Evolutionary conservation across 129 eudicot genomes (phyloP).

Genomic region (Arctium lappa): DNA sequence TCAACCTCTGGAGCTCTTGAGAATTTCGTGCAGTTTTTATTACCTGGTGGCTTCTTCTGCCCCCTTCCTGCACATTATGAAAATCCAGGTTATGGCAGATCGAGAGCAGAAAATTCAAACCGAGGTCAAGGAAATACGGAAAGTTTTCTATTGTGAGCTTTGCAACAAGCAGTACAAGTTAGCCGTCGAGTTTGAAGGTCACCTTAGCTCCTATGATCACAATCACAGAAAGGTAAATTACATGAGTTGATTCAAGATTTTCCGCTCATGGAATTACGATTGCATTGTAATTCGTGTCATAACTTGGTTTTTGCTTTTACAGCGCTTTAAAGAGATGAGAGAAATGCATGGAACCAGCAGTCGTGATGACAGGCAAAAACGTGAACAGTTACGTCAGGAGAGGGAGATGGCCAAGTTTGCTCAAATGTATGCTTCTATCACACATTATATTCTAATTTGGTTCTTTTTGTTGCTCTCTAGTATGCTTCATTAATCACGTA

Average conservation of each 20-base stretch:
- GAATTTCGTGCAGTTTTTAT: slow-evolving; percentile 93
- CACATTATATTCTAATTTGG: not conserved
- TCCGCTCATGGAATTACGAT: not conserved
- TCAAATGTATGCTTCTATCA: slow-evolving; percentile 52
- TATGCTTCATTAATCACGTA: not conserved
- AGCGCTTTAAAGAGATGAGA: slow-evolving; percentile 97
- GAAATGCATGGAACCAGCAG: slow-evolving; percentile 96
- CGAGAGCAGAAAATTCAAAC: slow-evolving; percentile 93
- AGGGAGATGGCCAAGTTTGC: slow-evolving; percentile 93
- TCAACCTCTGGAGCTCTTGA: slow-evolving; percentile 83
- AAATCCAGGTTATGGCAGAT: slow-evolving; percentile 99
- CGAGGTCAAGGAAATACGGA: slow-evolving; percentile 94
- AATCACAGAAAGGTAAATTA: slow-evolving; percentile 82
- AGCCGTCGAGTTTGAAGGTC: slow-evolving; percentile 98
- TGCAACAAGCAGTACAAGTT: slow-evolving; percentile 98
- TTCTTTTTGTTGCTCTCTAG: not conserved
- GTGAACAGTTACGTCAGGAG: slow-evolving; percentile 91
- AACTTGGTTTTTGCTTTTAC: slow-evolving; percentile 10
- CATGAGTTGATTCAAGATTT: not conserved
- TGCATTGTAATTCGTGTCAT: not conserved
- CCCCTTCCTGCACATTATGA: slow-evolving; percentile 96
- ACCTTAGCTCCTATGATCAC: slow-evolving; percentile 96
- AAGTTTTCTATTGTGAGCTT: slow-evolving; percentile 89
- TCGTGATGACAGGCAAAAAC: slow-evolving; percentile 92
- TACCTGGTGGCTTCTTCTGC: slow-evolving; percentile 99